Percentiles rank a stretch among this genome's conserved stretches.
Evolutionary conservation across 305 asterid genomes (phyloP).

Genomic region (Rubia peregrina): DNA sequence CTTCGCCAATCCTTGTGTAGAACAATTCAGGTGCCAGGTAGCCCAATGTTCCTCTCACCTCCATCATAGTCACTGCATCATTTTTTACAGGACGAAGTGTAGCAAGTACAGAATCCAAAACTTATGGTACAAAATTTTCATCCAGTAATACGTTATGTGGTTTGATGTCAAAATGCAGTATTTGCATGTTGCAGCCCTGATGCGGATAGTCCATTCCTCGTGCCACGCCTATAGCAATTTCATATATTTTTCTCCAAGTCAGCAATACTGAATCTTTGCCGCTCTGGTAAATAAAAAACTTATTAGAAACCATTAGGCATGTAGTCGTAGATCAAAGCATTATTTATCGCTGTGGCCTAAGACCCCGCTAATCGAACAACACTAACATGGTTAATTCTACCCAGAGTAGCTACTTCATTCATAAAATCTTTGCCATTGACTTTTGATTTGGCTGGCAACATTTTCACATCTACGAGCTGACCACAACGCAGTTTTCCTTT

Average conservation of each 20-base stretch:
- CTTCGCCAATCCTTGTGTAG: neutral
- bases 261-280: neutral
- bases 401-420: neutral
- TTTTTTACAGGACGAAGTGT: neutral
- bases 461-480: neutral
- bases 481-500: neutral
- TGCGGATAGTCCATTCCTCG: neutral
- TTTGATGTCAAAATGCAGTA: constrained; percentile 3
- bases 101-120: neutral
- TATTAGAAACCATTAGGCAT: neutral
- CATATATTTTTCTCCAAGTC: neutral
- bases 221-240: neutral
- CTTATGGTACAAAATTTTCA: neutral
- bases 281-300: neutral
- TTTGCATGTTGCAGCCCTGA: neutral
- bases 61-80: neutral
- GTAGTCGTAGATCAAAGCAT: neutral
- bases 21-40: neutral
- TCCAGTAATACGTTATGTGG: neutral
- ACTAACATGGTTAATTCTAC: neutral
- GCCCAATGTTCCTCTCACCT: neutral
- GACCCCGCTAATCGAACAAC: neutral
- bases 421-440: neutral
- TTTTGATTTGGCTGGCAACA: neutral
- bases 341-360: neutral